A percentile compares a stretch with the other conserved stretches of the same genome.
Conservation (phyloP, 768 basidiomycete genomes). For the Gyrodon lividus region DNA sequence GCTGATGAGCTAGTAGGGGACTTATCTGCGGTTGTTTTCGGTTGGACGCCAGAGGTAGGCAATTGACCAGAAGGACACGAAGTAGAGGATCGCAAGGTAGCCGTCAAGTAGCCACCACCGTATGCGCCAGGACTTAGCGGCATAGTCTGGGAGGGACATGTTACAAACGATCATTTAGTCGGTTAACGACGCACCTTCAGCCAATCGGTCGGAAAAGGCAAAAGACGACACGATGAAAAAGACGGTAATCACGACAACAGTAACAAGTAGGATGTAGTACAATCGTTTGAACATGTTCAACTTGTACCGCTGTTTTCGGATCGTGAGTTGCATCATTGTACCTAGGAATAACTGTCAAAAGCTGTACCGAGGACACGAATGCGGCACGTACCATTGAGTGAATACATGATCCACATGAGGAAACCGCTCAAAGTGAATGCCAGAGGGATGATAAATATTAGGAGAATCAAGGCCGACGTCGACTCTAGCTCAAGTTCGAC, state of each 20-base stretch:
- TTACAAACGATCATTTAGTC: background rate
- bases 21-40: slow-evolving; percentile 84
- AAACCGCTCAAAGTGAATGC: slow-evolving; percentile 96
- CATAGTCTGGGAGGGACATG: slow-evolving; percentile 64
- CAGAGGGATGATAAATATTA: slow-evolving; percentile 91
- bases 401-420: slow-evolving; percentile 93
- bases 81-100: slow-evolving; percentile 87
- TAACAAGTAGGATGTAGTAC: slow-evolving; percentile 78
- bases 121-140: slow-evolving; percentile 83
- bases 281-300: slow-evolving; percentile 85
- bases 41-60: slow-evolving; percentile 93
- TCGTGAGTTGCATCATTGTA: slow-evolving; percentile 83
- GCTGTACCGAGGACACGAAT: background rate
- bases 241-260: slow-evolving; percentile 76
- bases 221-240: slow-evolving; percentile 94
- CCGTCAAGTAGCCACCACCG: slow-evolving; percentile 98
- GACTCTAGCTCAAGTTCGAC: slow-evolving; percentile 91
- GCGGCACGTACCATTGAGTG: slow-evolving; percentile 69
- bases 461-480: slow-evolving; percentile 77
- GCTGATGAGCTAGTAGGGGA: slow-evolving; percentile 17
- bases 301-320: slow-evolving; percentile 86
- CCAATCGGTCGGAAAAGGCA: slow-evolving; percentile 86
- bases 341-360: slow-evolving; percentile 42
- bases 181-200: slow-evolving; percentile 63
- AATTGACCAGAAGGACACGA: slow-evolving; percentile 75